Evolutionary conservation across 2,329 filamentous ascomycete species (phyloP), one percentile per base, ranked within the genome.

Genomic region (Hortaea sp.): DNA sequence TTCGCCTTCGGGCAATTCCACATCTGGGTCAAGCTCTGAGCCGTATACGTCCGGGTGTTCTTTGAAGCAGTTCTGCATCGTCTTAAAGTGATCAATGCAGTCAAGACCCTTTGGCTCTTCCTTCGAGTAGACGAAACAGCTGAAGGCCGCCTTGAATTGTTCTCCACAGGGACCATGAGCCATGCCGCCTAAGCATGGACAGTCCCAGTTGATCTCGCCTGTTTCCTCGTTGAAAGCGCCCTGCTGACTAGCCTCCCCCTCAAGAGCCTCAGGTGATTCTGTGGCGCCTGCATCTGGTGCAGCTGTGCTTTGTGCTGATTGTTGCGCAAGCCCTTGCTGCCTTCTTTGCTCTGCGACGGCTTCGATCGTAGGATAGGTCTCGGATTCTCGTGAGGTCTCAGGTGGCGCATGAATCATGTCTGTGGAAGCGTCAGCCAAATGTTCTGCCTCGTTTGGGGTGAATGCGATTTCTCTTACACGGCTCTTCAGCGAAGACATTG

Each of bases 171-270:
- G 92, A 0, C 92, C 92, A 63, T 95, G 72, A 6, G 92, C 92
- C 92, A 98, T 98, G 44, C 92, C 92, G 42, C 92, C 92, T 31
- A 98, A 73, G 66, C 92, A 98, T 11, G 92, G 92, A 68, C 92
- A 98, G 66, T 97, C 92, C 92, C 92, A 98, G 75, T 98, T 98
- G 70, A 98, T 98, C 76, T 98, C 92, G 57, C 92, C 92, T 7
- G 92, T 98, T 72, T 97, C 92, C 2, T 89, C 88, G 68, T 98
- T 94, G 73, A 97, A 98, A 1, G 92, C 92, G 46, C 88, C 92
- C 68, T 97, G 82, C 63, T 90, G 82, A 51, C 72, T 78, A 5
- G 88, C 88, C 66, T 95, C 88, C 49, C 87, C 79, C 66, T 95
- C 84, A 10, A 92, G 70, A 12, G 71, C 77, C 54, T 73, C 72